phyloP scores from a whole-genome alignment of 768 basidiomycete genomes.

The Piloderma croceum region DNA sequence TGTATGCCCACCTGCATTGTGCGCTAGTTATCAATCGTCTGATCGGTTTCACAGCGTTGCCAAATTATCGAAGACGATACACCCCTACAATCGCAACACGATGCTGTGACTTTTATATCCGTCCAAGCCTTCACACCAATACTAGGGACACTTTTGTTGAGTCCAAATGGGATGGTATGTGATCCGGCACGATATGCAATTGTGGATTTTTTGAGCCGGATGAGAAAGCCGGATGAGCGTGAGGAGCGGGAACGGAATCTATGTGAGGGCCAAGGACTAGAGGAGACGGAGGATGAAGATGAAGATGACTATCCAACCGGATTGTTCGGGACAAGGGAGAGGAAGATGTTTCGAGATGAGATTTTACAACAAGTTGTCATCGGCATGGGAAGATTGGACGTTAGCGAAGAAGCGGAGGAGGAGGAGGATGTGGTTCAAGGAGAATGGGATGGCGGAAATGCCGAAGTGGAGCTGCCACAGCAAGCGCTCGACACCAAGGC shows the following conservation, averaged over 20 bases:
- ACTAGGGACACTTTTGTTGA: slow-evolving; percentile 82
- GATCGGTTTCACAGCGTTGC: slow-evolving; percentile 48
- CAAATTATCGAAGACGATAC: slow-evolving; percentile 52
- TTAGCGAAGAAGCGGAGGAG: slow-evolving; percentile 30
- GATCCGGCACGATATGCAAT: slow-evolving; percentile 69
- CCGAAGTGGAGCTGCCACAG: too few relatives aligned
- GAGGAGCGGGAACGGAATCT: slow-evolving; percentile 23
- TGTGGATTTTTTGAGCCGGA: slow-evolving; percentile 69
- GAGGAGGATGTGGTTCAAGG: slow-evolving; percentile 22
- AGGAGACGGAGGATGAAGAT: slow-evolving; percentile 29
- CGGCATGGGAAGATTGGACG: slow-evolving; percentile 76
- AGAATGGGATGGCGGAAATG: slow-evolving; percentile 19
- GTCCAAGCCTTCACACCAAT: slow-evolving; percentile 90
- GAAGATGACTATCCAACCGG: slow-evolving; percentile 31
- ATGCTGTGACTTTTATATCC: slow-evolving; percentile 54
- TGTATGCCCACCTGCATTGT: slow-evolving; percentile 27
- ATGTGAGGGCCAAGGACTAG: slow-evolving; percentile 1
- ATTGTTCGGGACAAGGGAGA: slow-evolving; percentile 50
- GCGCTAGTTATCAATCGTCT: slow-evolving; percentile 5
- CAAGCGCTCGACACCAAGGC: too few relatives aligned
- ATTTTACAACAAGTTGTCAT: slow-evolving; percentile 83
- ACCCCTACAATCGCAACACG: too few relatives aligned
- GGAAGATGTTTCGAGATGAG: slow-evolving; percentile 71
- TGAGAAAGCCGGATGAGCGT: slow-evolving; percentile 54
- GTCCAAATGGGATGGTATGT: slow-evolving; percentile 67